Evolutionary conservation across 2,329 filamentous ascomycete species (phyloP).

Genomic region (Mollisiaceae sp.): DNA sequence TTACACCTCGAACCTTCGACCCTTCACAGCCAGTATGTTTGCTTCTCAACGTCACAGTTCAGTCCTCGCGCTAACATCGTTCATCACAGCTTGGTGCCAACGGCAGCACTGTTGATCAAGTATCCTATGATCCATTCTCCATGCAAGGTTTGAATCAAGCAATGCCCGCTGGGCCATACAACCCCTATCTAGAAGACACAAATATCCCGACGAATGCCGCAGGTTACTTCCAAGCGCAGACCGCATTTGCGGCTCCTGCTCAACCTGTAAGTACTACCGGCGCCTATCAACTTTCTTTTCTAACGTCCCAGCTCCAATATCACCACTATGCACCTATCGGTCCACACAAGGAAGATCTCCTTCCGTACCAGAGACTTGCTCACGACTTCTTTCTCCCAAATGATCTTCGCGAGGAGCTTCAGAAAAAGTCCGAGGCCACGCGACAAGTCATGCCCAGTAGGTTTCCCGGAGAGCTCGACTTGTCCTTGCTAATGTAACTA

Average conservation of each 20-base stretch:
- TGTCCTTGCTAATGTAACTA: slow-evolving; percentile 39
- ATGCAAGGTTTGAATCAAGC: slow-evolving; percentile 60
- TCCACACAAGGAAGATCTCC: slow-evolving; percentile 78
- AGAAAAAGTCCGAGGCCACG: slow-evolving; percentile 85
- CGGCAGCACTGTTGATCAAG: slow-evolving; percentile 52
- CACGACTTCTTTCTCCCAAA: slow-evolving; percentile 94
- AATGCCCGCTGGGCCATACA: slow-evolving; percentile 60
- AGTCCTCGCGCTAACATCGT: slow-evolving; percentile 29
- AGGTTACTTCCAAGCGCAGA: slow-evolving; percentile 69
- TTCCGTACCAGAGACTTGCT: slow-evolving; percentile 82
- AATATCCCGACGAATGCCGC: slow-evolving; percentile 58
- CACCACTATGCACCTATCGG: slow-evolving; percentile 91
- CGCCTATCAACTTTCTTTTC: not conserved
- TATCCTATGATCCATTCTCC: slow-evolving; percentile 66
- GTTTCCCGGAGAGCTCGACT: slow-evolving; percentile 33
- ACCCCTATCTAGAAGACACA: slow-evolving; percentile 80
- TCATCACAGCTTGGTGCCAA: slow-evolving; percentile 49
- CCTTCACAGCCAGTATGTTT: slow-evolving; percentile 52
- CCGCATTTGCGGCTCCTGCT: slow-evolving; percentile 56
- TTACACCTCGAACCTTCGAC: slow-evolving; percentile 62
- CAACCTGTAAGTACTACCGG: slow-evolving; percentile 58
- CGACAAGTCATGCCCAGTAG: slow-evolving; percentile 82
- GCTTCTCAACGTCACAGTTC: not conserved
- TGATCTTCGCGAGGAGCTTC: slow-evolving; percentile 83
- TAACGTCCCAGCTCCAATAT: slow-evolving; percentile 72